Evolutionary conservation across 768 basidiomycete species (phyloP).

Genomic region (Lentinula raphanica): DNA sequence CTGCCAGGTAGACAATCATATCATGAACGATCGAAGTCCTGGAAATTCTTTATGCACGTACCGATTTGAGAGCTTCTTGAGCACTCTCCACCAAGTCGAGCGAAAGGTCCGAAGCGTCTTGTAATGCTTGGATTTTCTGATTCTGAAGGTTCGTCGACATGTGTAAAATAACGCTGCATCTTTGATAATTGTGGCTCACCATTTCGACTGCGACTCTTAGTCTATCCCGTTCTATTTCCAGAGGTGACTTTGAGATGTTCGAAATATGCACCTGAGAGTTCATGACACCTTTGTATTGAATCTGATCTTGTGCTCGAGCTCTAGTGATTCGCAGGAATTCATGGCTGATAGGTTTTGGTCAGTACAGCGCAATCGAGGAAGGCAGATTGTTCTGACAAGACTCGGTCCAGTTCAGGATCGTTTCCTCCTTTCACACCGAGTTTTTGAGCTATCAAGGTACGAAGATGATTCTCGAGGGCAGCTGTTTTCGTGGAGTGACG

Average conservation of each 20-base stretch:
- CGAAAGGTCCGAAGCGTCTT: neutral
- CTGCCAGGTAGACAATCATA: neutral
- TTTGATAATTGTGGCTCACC: neutral
- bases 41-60: too few relatives aligned
- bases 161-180: too few relatives aligned
- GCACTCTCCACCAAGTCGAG: neutral
- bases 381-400: neutral
- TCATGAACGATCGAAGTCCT: neutral
- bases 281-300: neutral
- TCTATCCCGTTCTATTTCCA: neutral
- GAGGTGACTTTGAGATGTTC: neutral
- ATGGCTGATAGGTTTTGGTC: neutral
- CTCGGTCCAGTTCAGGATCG: neutral
- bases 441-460: neutral
- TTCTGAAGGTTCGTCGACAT: neutral
- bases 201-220: neutral
- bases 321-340: neutral
- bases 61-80: neutral
- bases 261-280: neutral
- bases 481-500: neutral
- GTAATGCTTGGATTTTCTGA: neutral
- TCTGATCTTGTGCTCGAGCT: neutral
- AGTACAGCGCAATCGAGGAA: neutral
- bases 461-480: neutral
- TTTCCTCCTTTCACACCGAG: neutral